Percentiles rank a stretch among this genome's conserved stretches.
These are phyloP conservation scores for Paxillus ammoniavirescens DNA, from an alignment of 768 basidiomycete species.

Conservation along the genomic window DNA sequence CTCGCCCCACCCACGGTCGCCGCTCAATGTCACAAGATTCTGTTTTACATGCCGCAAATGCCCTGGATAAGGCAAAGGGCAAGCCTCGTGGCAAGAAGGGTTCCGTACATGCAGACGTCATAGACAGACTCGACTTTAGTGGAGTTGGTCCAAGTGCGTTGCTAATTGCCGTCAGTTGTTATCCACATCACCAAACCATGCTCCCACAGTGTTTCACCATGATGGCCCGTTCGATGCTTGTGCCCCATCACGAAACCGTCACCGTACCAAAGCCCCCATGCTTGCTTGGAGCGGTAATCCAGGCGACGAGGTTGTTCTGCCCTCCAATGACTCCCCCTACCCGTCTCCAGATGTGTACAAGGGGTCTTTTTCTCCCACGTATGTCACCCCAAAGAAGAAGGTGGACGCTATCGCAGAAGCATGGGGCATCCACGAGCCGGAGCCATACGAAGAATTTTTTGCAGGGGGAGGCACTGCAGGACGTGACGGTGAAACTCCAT, in stretches of 20 bases:
- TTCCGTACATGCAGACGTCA: constrained; percentile 83
- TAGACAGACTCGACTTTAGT: constrained; percentile 84
- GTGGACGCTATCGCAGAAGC: constrained; percentile 89
- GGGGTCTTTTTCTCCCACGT: constrained; percentile 47
- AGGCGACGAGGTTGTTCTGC: constrained; percentile 40
- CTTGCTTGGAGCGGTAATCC: constrained; percentile 60
- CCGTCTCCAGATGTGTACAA: constrained; percentile 42
- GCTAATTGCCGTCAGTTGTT: constrained; percentile 3
- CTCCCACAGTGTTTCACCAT: constrained; percentile 77
- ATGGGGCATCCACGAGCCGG: constrained; percentile 91
- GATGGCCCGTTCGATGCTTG: constrained; percentile 92
- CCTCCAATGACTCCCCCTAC: constrained; percentile 47
- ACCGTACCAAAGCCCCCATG: constrained; percentile 79
- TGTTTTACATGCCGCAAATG: constrained; percentile 35
- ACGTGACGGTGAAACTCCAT: constrained; percentile 53
- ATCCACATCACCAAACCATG: constrained; percentile 8
- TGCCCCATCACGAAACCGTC: constrained; percentile 84
- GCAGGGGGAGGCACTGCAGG: constrained; percentile 65
- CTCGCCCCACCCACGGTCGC: constrained; percentile 31
- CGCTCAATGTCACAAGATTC: constrained; percentile 55
- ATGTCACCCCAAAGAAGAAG: constrained; percentile 74
- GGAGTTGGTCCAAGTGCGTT: constrained; percentile 81
- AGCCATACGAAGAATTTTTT: constrained; percentile 87
- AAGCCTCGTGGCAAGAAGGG: constrained; percentile 65
- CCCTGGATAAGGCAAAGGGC: constrained; percentile 44